Evolutionary conservation across 2,329 filamentous ascomycete species (phyloP).

Genomic region (Colletotrichum sp.): DNA sequence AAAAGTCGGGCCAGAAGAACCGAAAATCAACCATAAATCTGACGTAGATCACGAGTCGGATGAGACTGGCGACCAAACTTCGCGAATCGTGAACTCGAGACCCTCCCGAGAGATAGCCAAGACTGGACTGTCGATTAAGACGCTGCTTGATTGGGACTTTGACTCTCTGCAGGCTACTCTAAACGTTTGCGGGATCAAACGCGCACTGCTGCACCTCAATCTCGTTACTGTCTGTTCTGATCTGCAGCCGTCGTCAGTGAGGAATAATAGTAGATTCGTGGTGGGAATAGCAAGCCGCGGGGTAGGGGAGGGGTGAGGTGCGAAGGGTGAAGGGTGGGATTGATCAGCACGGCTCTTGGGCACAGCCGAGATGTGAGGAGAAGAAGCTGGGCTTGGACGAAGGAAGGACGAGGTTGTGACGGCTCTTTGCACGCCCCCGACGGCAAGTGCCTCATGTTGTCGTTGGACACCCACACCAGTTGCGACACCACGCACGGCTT

Average conservation of each 20-base stretch:
- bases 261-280: not conserved
- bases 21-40: not conserved
- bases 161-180: not conserved
- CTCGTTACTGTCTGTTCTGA: not conserved
- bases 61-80: not conserved
- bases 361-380: conserved; percentile 1
- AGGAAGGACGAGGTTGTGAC: not conserved
- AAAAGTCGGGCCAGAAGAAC: not conserved
- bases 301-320: not conserved
- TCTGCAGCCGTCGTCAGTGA: not conserved
- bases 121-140: not conserved
- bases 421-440: not conserved
- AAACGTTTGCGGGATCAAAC: not conserved
- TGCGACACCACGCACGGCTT: not conserved
- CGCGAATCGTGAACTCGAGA: not conserved
- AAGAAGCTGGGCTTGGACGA: not conserved
- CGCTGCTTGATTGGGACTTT: not conserved
- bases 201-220: not conserved
- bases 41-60: not conserved
- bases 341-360: conserved; percentile 16
- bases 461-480: not conserved
- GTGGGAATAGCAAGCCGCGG: not conserved
- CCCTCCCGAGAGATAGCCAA: not conserved
- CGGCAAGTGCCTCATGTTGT: conserved; percentile 1
- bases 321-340: not conserved